phyloP scores from a whole-genome alignment of 1,284 basidiomycete species.

The Volvariella surrecta region DNA sequence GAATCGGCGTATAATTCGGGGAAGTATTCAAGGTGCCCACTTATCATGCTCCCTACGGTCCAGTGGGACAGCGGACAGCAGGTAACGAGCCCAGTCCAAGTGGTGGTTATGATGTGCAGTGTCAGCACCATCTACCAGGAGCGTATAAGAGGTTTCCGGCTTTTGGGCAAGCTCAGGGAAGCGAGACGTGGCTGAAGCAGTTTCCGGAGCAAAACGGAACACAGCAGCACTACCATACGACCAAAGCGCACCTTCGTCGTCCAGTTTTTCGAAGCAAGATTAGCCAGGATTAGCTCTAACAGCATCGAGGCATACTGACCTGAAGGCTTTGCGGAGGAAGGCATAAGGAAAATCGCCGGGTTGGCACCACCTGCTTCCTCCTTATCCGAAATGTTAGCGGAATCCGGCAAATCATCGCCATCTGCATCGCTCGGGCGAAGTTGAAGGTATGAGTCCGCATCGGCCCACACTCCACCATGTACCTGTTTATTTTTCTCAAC shows the following conservation, averaged over 20 bases:
- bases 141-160: conserved; percentile 25
- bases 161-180: conserved; percentile 28
- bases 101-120: conserved; percentile 29
- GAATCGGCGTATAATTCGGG: conserved; percentile 1
- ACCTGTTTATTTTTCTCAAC: conserved; percentile 31
- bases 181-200: conserved; percentile 18
- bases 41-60: conserved; percentile 46
- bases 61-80: conserved; percentile 39
- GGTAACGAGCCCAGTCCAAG: conserved; percentile 49
- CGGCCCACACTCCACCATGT: conserved; percentile 23
- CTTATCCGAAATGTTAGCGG: conserved; percentile 15
- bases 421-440: conserved; percentile 20
- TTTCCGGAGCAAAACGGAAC: conserved; percentile 25
- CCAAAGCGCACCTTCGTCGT: conserved; percentile 28
- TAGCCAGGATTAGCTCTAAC: conserved; percentile 1
- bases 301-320: conserved; percentile 14
- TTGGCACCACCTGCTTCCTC: conserved; percentile 18
- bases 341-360: conserved; percentile 27
- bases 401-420: conserved; percentile 12
- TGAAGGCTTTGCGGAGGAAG: conserved; percentile 28
- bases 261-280: conserved; percentile 19
- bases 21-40: conserved; percentile 14
- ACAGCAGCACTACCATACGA: conserved; percentile 31
- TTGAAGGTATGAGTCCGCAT: conserved; percentile 23
- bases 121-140: conserved; percentile 30